These are phyloP conservation scores for Fomitopsis serialis DNA, from an alignment of 768 basidiomycete genomes.

Conservation along the genomic window DNA sequence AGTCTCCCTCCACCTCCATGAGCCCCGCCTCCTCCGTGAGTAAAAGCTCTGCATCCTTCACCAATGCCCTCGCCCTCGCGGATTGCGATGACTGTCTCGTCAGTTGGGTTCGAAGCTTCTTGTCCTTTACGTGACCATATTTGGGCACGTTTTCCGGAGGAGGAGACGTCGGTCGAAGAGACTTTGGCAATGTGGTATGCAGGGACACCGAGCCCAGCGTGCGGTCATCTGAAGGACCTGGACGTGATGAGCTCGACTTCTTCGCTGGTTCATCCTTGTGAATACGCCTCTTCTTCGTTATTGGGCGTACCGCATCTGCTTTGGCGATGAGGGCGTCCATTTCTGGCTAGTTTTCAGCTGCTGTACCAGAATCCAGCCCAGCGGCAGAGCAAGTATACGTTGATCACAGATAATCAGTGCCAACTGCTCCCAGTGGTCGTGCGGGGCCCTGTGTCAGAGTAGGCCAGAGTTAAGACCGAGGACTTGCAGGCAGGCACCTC, in stretches of 20 bases:
- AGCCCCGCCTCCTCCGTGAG: constrained; percentile 63
- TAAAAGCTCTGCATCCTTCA: constrained; percentile 72
- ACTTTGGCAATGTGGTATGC: constrained; percentile 60
- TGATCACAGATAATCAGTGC: too few relatives aligned
- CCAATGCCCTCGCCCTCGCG: constrained; percentile 54
- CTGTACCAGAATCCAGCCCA: too few relatives aligned
- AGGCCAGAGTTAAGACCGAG: too few relatives aligned
- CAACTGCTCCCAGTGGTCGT: too few relatives aligned
- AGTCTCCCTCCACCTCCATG: constrained; percentile 68
- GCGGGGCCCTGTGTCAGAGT: too few relatives aligned
- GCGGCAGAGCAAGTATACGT: too few relatives aligned
- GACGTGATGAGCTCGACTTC: constrained; percentile 9
- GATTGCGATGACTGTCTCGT: constrained; percentile 54
- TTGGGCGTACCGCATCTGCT: constrained; percentile 51
- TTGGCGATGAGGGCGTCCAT: constrained; percentile 77
- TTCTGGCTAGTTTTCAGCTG: background rate
- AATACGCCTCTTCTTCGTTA: constrained; percentile 29
- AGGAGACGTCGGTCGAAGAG: constrained; percentile 49
- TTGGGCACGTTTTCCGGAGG: constrained; percentile 41
- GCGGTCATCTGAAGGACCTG: constrained; percentile 9
- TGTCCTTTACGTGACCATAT: constrained; percentile 63
- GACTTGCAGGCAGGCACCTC: too few relatives aligned
- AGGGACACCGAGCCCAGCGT: constrained; percentile 19
- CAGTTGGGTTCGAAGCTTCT: constrained; percentile 70
- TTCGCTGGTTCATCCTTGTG: constrained; percentile 13